A percentile compares a stretch with the other conserved stretches of the same genome.
Evolutionary conservation across 441 rosid genomes (phyloP).

Genomic region (Eruca vesicaria): DNA sequence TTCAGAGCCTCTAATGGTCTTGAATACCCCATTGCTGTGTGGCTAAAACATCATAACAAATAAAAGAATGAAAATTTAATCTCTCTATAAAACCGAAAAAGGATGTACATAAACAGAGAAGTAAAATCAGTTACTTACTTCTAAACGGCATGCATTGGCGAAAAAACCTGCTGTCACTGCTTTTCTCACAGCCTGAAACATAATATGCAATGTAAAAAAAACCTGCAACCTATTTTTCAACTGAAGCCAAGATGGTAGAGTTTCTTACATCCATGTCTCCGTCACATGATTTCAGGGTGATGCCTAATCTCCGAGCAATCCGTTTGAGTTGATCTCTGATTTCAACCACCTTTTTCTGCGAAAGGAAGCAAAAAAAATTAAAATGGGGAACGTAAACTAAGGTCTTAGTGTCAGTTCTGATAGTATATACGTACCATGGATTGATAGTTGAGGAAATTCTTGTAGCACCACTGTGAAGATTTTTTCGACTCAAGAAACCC

Average conservation of each 20-base stretch:
- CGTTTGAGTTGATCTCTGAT: constrained; percentile 81
- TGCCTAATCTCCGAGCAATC: constrained; percentile 77
- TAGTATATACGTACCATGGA: constrained; percentile 61
- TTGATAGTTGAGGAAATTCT: constrained; percentile 77
- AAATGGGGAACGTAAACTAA: not conserved
- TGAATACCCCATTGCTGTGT: constrained; percentile 83
- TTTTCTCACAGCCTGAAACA: constrained; percentile 74
- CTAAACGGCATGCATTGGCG: constrained; percentile 82
- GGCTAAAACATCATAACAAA: constrained; percentile 39
- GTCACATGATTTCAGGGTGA: constrained; percentile 75
- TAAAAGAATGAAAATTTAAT: not conserved
- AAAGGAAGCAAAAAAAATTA: not conserved
- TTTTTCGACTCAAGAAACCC: constrained; percentile 83
- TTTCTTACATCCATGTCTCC: constrained; percentile 58
- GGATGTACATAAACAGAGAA: constrained; percentile 4
- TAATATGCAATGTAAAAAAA: not conserved
- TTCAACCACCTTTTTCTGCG: constrained; percentile 81
- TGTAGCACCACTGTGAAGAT: constrained; percentile 85
- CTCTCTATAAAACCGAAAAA: not conserved
- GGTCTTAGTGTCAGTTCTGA: not conserved
- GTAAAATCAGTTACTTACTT: constrained; percentile 41
- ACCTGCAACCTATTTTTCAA: not conserved
- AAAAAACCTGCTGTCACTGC: constrained; percentile 87
- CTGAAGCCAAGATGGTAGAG: not conserved
- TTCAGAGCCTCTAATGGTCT: constrained; percentile 87